Conservation (phyloP, 371 early-diverging fungal genomes). For the Nematocida ausubeli region DNA sequence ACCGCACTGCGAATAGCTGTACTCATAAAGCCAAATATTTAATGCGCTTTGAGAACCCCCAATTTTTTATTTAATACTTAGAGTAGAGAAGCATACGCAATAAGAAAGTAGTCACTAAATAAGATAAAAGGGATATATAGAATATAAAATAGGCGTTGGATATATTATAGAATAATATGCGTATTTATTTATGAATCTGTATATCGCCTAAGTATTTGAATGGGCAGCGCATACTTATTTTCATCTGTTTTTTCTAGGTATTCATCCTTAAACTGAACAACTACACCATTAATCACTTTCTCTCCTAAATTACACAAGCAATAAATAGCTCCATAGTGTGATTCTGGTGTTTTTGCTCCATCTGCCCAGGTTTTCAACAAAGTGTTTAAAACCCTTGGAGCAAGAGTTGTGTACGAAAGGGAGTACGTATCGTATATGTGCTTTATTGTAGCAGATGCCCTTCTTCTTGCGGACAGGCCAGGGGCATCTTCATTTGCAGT, state of each 20-base stretch:
- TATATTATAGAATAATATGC: too few species aligned
- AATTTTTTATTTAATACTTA: too few species aligned
- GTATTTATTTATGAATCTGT: too few species aligned
- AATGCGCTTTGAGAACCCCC: too few species aligned
- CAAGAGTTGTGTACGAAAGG: constrained; percentile 65
- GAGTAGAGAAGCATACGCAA: too few species aligned
- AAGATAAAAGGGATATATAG: too few species aligned
- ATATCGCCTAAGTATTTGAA: constrained; percentile 20
- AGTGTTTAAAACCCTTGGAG: constrained; percentile 66
- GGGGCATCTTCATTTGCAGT: neutral
- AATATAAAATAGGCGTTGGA: too few species aligned
- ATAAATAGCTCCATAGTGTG: constrained; percentile 65
- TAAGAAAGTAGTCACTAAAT: too few species aligned
- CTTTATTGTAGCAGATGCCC: constrained; percentile 64
- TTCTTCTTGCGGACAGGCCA: constrained; percentile 48
- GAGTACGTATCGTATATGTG: constrained; percentile 66
- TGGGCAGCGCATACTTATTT: constrained; percentile 40
- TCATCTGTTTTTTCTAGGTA: constrained; percentile 43
- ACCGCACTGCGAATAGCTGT: too few species aligned
- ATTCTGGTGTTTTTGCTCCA: constrained; percentile 55
- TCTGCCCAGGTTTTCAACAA: constrained; percentile 66
- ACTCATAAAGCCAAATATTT: too few species aligned
- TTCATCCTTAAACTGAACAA: constrained; percentile 43
- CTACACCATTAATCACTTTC: constrained; percentile 49
- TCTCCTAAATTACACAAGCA: constrained; percentile 59